Evolutionary conservation across 2,329 filamentous ascomycete genomes (phyloP).

Genomic region (Talaromyces piceae): DNA sequence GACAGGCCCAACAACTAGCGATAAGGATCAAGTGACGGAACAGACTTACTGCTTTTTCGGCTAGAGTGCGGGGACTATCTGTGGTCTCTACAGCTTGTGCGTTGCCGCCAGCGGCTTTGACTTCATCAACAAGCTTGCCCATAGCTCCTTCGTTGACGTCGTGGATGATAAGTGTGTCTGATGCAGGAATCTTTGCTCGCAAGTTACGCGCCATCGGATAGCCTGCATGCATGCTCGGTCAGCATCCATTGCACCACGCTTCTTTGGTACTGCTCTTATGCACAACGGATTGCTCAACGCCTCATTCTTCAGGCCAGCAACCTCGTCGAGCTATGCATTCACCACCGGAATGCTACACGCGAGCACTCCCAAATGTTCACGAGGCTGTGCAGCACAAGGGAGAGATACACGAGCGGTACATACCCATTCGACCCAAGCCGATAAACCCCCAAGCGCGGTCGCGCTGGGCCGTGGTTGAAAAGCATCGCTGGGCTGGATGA

Average conservation of each 20-base stretch:
- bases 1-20: not conserved
- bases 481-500: constrained; percentile 23
- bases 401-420: constrained; percentile 15
- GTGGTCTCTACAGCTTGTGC: constrained; percentile 46
- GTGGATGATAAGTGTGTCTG: constrained; percentile 57
- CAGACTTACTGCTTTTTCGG: constrained; percentile 57
- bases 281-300: not conserved
- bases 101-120: constrained; percentile 35
- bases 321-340: not conserved
- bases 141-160: constrained; percentile 56
- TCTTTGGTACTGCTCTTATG: too few relatives aligned
- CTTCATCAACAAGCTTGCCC: constrained; percentile 51
- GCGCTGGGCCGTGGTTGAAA: constrained; percentile 40
- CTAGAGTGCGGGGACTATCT: constrained; percentile 52
- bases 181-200: constrained; percentile 55
- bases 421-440: constrained; percentile 55
- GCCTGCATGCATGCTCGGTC: constrained; percentile 37
- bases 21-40: not conserved
- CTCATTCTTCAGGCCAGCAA: not conserved
- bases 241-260: not conserved
- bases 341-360: not conserved
- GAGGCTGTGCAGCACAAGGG: not conserved
- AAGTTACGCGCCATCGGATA: constrained; percentile 68
- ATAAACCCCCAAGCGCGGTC: constrained; percentile 53
- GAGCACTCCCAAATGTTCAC: not conserved